phyloP scores from a whole-genome alignment of 106 monocot species.

The Dioscorea dumetorum region DNA sequence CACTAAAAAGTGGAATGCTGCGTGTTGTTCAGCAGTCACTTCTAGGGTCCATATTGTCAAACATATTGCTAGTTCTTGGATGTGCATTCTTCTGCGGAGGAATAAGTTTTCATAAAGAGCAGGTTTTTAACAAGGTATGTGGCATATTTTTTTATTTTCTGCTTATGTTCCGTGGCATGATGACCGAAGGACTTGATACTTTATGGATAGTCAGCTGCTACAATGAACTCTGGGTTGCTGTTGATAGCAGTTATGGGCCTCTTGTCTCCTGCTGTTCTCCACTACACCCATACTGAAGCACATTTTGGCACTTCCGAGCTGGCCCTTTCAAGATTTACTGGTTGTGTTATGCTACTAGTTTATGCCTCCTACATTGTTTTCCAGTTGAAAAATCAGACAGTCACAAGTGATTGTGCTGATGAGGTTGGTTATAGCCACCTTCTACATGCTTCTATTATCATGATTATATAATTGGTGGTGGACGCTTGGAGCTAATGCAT shows the following conservation, averaged over 20 bases:
- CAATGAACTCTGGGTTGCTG: constrained; percentile 72
- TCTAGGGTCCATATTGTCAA: constrained; percentile 76
- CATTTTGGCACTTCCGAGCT: constrained; percentile 70
- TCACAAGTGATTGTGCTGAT: constrained; percentile 15
- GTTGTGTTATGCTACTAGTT: constrained; percentile 64
- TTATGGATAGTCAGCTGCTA: constrained; percentile 52
- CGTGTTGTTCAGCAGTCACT: constrained; percentile 77
- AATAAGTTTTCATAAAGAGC: constrained; percentile 35
- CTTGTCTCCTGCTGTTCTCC: constrained; percentile 64
- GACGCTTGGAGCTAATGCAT: neutral
- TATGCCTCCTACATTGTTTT: constrained; percentile 59
- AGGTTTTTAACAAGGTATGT: constrained; percentile 64
- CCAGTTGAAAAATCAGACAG: constrained; percentile 42
- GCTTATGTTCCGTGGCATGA: neutral
- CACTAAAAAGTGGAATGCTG: constrained; percentile 54
- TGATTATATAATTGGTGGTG: too few relatives aligned
- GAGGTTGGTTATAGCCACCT: constrained; percentile 24
- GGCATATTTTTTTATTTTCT: neutral
- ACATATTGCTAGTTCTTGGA: constrained; percentile 80
- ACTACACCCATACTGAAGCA: constrained; percentile 59
- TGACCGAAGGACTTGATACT: neutral
- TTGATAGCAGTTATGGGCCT: constrained; percentile 83
- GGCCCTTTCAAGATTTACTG: constrained; percentile 73
- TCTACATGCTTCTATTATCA: too few relatives aligned
- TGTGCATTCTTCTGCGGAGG: constrained; percentile 76